Evolutionary conservation across 495 filamentous ascomycete species (phyloP).

Genomic region (Hypoxylon crocopeplum): DNA sequence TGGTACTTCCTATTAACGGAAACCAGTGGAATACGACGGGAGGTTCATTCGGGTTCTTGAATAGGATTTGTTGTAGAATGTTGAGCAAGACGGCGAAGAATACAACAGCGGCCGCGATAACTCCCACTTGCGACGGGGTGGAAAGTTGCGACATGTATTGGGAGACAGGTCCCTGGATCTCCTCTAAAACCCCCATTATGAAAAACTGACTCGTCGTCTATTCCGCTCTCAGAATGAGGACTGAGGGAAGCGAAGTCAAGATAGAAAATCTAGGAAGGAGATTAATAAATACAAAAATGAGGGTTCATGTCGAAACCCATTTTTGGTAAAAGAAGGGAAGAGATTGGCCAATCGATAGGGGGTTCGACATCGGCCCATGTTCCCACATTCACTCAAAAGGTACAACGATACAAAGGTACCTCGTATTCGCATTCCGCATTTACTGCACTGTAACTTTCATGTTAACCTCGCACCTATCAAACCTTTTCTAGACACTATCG

Average conservation of each 20-base stretch:
- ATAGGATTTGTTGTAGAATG: slow-evolving; percentile 70
- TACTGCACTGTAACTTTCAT: too few species aligned
- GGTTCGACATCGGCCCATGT: slow-evolving; percentile 25
- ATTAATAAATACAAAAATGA: slow-evolving; percentile 33
- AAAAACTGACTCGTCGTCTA: slow-evolving; percentile 13
- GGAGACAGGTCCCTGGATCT: slow-evolving; percentile 51
- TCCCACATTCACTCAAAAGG: neutral
- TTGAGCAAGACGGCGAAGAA: slow-evolving; percentile 67
- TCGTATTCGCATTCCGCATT: slow-evolving; percentile 37
- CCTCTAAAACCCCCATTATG: slow-evolving; percentile 60
- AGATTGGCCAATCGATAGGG: slow-evolving; percentile 41
- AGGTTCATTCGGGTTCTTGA: slow-evolving; percentile 75
- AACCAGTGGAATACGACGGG: slow-evolving; percentile 87
- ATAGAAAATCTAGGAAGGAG: slow-evolving; percentile 22
- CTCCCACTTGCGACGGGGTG: slow-evolving; percentile 53
- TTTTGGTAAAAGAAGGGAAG: slow-evolving; percentile 36
- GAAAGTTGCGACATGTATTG: slow-evolving; percentile 52
- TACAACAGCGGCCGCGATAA: slow-evolving; percentile 52
- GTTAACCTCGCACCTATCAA: neutral
- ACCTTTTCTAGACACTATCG: neutral
- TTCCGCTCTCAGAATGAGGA: slow-evolving; percentile 12
- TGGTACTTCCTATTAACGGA: slow-evolving; percentile 78
- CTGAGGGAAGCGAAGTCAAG: slow-evolving; percentile 1
- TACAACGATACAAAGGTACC: slow-evolving; percentile 25
- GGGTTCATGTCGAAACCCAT: slow-evolving; percentile 8